Percentiles rank a stretch among this genome's conserved stretches.
Conservation (phyloP, 2,329 filamentous ascomycete genomes). For the Pseudogymnoascus sp. region DNA sequence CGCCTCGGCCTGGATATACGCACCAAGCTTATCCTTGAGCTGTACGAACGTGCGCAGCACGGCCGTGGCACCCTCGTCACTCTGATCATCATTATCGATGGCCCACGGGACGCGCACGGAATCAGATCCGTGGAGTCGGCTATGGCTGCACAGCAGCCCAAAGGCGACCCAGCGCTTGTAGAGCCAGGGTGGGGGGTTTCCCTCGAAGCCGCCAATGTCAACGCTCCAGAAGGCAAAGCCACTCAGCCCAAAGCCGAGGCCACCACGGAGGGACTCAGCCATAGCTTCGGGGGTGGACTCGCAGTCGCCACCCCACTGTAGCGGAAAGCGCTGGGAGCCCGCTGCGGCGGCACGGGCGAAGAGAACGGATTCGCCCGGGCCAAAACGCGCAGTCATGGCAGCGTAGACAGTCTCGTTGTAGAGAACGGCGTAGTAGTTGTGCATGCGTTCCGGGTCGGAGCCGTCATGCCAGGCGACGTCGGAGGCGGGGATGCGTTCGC, state of each 20-base stretch:
- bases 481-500: constrained; percentile 51
- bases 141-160: constrained; percentile 53
- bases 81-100: constrained; percentile 46
- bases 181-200: constrained; percentile 48
- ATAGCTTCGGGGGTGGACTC: constrained; percentile 56
- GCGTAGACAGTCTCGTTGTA: constrained; percentile 56
- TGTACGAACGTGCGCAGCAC: constrained; percentile 37
- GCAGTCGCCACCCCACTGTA: constrained; percentile 57
- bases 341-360: constrained; percentile 53
- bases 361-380: constrained; percentile 45
- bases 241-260: constrained; percentile 47
- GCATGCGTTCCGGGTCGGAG: constrained; percentile 50
- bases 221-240: constrained; percentile 56
- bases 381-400: constrained; percentile 41
- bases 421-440: constrained; percentile 56
- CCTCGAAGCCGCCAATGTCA: constrained; percentile 58
- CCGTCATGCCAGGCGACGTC: constrained; percentile 48
- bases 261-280: constrained; percentile 54
- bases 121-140: constrained; percentile 50
- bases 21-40: constrained; percentile 50
- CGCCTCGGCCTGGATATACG: constrained; percentile 49
- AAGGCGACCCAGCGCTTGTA: constrained; percentile 62
- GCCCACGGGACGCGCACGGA: constrained; percentile 59
- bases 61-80: constrained; percentile 41
- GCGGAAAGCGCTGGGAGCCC: constrained; percentile 51